A percentile compares a stretch with the other conserved stretches of the same genome.
These are phyloP conservation scores for Aspergillus pseudoglaucus DNA, from an alignment of 2,329 filamentous ascomycete species.

Conservation along the genomic window DNA sequence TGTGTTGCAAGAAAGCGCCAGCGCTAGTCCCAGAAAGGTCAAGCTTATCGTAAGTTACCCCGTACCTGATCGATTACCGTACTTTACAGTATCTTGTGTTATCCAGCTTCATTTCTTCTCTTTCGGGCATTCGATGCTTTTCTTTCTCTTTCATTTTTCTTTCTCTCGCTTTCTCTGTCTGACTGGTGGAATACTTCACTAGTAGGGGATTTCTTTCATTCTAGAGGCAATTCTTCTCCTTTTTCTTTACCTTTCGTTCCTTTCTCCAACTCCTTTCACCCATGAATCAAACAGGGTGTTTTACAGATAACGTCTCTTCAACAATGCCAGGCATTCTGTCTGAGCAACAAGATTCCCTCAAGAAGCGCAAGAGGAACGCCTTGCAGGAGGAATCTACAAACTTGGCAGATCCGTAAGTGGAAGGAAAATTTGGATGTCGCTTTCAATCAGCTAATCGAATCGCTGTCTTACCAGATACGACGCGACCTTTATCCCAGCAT, in stretches of 20 bases:
- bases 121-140: background rate
- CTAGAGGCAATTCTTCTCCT: background rate
- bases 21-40: background rate
- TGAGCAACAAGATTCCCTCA: slow-evolving; percentile 9
- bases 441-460: background rate
- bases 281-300: slow-evolving; percentile 4
- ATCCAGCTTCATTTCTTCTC: background rate
- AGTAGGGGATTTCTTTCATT: too few relatives aligned
- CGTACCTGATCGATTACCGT: background rate
- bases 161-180: background rate
- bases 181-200: background rate
- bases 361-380: slow-evolving; percentile 22
- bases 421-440: background rate
- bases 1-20: background rate
- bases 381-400: slow-evolving; percentile 8
- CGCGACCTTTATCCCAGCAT: slow-evolving; percentile 9
- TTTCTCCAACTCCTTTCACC: background rate
- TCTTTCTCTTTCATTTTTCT: background rate
- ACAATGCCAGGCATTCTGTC: slow-evolving; percentile 7
- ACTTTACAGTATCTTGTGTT: background rate
- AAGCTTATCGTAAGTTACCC: background rate
- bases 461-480: background rate
- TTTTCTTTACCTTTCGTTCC: background rate
- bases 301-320: slow-evolving; percentile 1
- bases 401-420: slow-evolving; percentile 9